Conservation (phyloP, 164 flowering plant genomes). For the Magnolia sinica region DNA sequence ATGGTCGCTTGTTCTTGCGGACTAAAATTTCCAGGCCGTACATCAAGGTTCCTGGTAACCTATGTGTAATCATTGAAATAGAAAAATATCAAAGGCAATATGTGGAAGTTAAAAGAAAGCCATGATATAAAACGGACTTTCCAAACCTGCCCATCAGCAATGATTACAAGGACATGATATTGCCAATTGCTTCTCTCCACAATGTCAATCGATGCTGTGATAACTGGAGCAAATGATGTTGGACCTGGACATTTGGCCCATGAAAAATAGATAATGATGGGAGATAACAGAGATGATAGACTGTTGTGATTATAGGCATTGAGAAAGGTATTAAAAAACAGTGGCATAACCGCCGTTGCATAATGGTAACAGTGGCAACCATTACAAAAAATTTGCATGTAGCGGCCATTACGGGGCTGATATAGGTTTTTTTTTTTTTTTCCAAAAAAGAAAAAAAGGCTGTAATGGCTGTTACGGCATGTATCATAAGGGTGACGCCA, state of each 20-base stretch:
- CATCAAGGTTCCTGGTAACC: slow-evolving; percentile 59
- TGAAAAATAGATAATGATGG: not conserved
- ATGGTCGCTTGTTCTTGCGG: slow-evolving; percentile 78
- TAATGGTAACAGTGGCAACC: too few species aligned
- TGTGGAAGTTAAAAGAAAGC: not conserved
- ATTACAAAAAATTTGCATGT: too few species aligned
- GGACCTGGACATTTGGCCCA: slow-evolving; percentile 47
- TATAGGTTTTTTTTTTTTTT: too few species aligned
- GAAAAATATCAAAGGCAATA: not conserved
- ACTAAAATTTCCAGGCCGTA: slow-evolving; percentile 56
- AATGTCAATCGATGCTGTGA: slow-evolving; percentile 74
- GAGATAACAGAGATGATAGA: not conserved
- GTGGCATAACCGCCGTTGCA: too few species aligned
- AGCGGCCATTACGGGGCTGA: too few species aligned
- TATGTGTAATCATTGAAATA: slow-evolving; percentile 13
- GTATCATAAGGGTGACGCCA: too few species aligned
- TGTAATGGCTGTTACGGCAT: too few species aligned
- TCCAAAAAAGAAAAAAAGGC: too few species aligned
- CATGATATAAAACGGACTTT: not conserved
- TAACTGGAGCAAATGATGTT: slow-evolving; percentile 85
- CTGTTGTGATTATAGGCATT: not conserved
- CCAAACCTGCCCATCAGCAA: slow-evolving; percentile 91
- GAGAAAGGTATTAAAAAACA: too few species aligned
- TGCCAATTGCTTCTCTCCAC: slow-evolving; percentile 66
- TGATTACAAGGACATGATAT: slow-evolving; percentile 87